Evolutionary conservation across 2,329 filamentous ascomycete species (phyloP), one percentile per base, ranked within the genome.

Genomic region (Phaeosphaeria sp.): DNA sequence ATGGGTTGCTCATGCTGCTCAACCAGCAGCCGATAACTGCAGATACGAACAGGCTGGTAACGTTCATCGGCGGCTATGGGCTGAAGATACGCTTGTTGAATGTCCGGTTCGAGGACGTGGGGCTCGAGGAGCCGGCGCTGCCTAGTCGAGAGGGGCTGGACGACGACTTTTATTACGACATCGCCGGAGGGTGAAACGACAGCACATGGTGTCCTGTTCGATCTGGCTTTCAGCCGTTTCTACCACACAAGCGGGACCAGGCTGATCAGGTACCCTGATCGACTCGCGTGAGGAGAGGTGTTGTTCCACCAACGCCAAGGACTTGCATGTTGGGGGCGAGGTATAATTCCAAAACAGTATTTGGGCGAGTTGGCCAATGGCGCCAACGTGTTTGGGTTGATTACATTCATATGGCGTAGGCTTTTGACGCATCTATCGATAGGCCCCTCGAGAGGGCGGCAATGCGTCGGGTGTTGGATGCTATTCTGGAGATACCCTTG

Each of bases 1-100:
- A 99, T 75, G 95, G 95, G 1, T 80, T 99, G 63, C 84, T 98
- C 55, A 96, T 99, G 93, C 83, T 99, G 53, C 84, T 99, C 22
- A 93, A 96, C 73, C 95, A 99, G 78, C 88, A 93, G 57, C 95
- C 95, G 20, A 97, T 99, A 74, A 99, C 95, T n/a, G 87, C 93
- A 2, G 94, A 98, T 79, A 98, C 95, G 36, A 94, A 90, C 74
- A 96, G 95, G 77, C 81, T 98, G 60, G 89, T 97, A 53, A 88
- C 89, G 54, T 81, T 97, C 68, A 91, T 98, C 58, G 88, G 89
- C 71, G 91, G 96, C 66, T 98, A 97, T 74, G 93, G 95, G 4
- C 81, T 98, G 62, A 96, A 96, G 81, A 96, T 99, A 61, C 84
- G 95, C 42, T 80, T 99, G 73, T 82, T 99, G 68, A 99, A 98